A percentile compares a stretch with the other conserved stretches of the same genome.
These are phyloP conservation scores for Polymyxa betae DNA, from an alignment of 208 protist genomes.

Conservation along the genomic window DNA sequence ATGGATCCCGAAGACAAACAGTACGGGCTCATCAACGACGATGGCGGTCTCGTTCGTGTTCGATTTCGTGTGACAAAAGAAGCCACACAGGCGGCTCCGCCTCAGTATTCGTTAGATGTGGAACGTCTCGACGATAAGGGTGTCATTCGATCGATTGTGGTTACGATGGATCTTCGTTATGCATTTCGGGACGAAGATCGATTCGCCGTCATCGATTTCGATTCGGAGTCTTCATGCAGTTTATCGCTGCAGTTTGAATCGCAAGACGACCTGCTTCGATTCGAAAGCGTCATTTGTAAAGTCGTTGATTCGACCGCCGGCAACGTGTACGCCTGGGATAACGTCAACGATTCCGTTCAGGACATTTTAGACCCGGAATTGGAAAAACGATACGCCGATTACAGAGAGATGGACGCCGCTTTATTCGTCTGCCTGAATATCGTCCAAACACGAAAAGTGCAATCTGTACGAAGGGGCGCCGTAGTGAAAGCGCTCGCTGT, in stretches of 20 bases:
- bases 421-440: constrained; percentile 64
- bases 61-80: background rate
- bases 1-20: constrained; percentile 15
- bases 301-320: constrained; percentile 14
- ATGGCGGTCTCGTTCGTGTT: background rate
- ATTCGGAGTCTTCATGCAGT: background rate
- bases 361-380: constrained; percentile 38
- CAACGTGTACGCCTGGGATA: constrained; percentile 41
- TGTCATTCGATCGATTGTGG: background rate
- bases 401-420: background rate
- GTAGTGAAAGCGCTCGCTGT: constrained; percentile 73
- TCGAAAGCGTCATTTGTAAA: constrained; percentile 27
- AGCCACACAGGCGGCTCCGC: background rate
- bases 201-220: constrained; percentile 49
- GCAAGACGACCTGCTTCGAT: constrained; percentile 39
- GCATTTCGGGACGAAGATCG: constrained; percentile 41
- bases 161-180: background rate
- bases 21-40: background rate
- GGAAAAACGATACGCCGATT: background rate
- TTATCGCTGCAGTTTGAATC: constrained; percentile 20
- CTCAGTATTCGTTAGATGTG: constrained; percentile 25
- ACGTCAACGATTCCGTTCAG: constrained; percentile 5
- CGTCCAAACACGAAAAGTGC: constrained; percentile 69
- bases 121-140: background rate
- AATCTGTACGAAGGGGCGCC: constrained; percentile 69